phyloP scores from a whole-genome alignment of 257 asterid genomes.

The Henckelia pumila region DNA sequence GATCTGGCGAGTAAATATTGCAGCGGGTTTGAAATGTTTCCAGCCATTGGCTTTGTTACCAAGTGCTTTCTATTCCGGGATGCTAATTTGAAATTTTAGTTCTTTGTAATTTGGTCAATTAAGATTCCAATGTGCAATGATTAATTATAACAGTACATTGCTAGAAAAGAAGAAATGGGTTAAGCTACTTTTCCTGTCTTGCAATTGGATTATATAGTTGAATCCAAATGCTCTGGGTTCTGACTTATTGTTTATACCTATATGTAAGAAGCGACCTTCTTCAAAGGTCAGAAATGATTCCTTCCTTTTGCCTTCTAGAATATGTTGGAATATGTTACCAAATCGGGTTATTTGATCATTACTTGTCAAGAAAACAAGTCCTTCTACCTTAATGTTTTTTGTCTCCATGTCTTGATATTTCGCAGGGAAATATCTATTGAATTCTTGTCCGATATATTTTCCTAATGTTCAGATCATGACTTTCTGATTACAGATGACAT shows the following conservation, averaged over 20 bases:
- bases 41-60: neutral
- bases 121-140: neutral
- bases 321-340: neutral
- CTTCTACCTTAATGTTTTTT: neutral
- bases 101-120: neutral
- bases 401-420: neutral
- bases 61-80: neutral
- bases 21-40: neutral
- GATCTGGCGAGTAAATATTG: neutral
- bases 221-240: neutral
- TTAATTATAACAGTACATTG: too few relatives aligned
- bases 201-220: neutral
- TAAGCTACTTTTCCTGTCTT: neutral
- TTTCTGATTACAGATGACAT: constrained; percentile 29
- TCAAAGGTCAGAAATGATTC: neutral
- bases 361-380: neutral
- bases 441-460: constrained; percentile 5
- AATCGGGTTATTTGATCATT: neutral
- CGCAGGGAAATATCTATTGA: neutral
- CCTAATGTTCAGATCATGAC: constrained; percentile 44
- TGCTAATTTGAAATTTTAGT: neutral
- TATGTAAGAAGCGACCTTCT: neutral
- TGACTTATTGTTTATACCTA: neutral
- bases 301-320: neutral
- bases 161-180: neutral